Conservation (phyloP, 768 basidiomycete species). For the Boletus coccyginus region DNA sequence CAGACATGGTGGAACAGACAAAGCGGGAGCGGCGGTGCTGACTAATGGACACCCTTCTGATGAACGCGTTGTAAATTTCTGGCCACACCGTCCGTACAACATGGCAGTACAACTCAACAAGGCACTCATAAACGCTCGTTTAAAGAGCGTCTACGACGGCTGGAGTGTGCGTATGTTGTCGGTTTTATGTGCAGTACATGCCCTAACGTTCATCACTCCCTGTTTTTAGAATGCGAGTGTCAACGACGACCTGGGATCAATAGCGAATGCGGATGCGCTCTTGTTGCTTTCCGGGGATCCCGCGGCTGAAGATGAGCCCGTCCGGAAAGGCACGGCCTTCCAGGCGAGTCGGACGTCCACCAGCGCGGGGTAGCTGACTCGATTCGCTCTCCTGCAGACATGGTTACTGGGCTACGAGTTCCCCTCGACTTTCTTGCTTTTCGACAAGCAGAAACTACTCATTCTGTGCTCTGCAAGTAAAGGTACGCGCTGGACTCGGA, state of each 20-base stretch:
- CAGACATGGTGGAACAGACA: conserved; percentile 54
- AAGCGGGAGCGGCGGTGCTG: conserved; percentile 22
- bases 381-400: conserved; percentile 50
- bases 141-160: conserved; percentile 55
- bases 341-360: conserved; percentile 57
- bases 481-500: conserved; percentile 45
- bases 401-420: conserved; percentile 98
- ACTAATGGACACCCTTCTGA: conserved; percentile 24
- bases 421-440: conserved; percentile 87
- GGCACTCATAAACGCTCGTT: conserved; percentile 50
- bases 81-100: conserved; percentile 10
- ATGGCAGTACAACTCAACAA: conserved; percentile 79
- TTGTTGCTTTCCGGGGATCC: conserved; percentile 75
- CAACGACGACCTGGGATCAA: conserved; percentile 68
- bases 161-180: conserved; percentile 51
- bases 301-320: conserved; percentile 82
- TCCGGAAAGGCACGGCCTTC: conserved; percentile 86
- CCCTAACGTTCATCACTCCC: conserved; percentile 11
- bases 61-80: conserved; percentile 35
- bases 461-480: conserved; percentile 89
- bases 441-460: conserved; percentile 70
- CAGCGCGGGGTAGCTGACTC: not conserved
- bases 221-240: conserved; percentile 53
- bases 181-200: conserved; percentile 5
- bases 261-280: conserved; percentile 68